Evolutionary conservation across 2,329 filamentous ascomycete species (phyloP).

Genomic region (Mollisiaceae sp.): DNA sequence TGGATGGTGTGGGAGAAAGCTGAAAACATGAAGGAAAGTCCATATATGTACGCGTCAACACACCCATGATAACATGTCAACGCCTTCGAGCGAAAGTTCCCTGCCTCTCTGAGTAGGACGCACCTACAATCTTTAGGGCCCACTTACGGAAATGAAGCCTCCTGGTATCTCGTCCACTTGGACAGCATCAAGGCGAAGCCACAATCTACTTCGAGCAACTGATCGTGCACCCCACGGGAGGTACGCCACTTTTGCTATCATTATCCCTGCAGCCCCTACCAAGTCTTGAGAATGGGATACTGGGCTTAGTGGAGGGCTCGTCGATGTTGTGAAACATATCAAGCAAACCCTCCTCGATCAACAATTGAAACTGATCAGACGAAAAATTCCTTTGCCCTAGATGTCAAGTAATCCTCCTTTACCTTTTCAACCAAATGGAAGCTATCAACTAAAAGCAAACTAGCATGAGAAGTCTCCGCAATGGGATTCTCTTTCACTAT

Average conservation of each 20-base stretch:
- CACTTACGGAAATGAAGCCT: constrained; percentile 34
- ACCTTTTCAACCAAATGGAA: constrained; percentile 17
- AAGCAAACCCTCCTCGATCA: neutral
- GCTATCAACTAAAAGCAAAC: neutral
- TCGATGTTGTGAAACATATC: constrained; percentile 6
- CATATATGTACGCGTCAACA: constrained; percentile 30
- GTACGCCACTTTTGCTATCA: constrained; percentile 24
- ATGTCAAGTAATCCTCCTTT: neutral
- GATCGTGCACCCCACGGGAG: constrained; percentile 20
- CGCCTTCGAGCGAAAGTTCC: constrained; percentile 8
- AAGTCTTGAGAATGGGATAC: constrained; percentile 3
- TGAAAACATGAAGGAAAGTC: constrained; percentile 2
- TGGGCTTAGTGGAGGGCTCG: neutral
- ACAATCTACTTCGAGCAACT: constrained; percentile 27
- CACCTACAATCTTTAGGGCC: constrained; percentile 22
- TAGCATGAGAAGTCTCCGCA: constrained; percentile 17
- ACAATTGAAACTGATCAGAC: constrained; percentile 4
- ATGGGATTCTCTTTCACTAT: constrained; percentile 15
- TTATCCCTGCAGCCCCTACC: constrained; percentile 13
- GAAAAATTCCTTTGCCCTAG: neutral
- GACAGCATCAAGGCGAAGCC: constrained; percentile 5
- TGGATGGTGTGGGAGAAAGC: constrained; percentile 13
- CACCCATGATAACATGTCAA: constrained; percentile 12
- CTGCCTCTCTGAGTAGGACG: constrained; percentile 3
- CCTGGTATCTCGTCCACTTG: constrained; percentile 8